Base-by-base conservation (phyloP, 768 basidiomycete species). In the Jaapia argillacea region DNA sequence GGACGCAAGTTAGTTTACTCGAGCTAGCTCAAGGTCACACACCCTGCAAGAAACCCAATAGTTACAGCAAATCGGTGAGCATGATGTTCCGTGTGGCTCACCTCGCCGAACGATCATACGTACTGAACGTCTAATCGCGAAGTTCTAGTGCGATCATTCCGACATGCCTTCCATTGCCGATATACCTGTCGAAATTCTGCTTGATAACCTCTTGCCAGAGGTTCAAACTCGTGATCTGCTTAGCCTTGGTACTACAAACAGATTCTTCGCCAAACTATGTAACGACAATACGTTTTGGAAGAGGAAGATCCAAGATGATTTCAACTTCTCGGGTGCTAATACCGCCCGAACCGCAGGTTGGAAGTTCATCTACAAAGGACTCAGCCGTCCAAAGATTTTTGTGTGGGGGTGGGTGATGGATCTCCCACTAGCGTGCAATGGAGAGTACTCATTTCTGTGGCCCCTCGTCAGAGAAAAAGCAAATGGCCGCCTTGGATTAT, bases 271-370 rank as follows among this genome's bases (percentile, higher is more conserved):
- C 37, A 48, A 59, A 10, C 52, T 84, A 21, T 75, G 73, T 54
- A 65, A 71, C 10, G 87, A 91, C 54, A 83, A 88, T 45, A 79
- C 77, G 0, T 70, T 90, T 46, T 93, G 90, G 90, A 80, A 78
- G 56, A 68, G 74, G 23, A 82, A 75, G 47, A 62, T 87, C 6
- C 56, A 69, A 24, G 58, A 61, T 24, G 90, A 92, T 56, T 91
- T 79, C 66, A 87, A 89, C 60, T 92, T 88, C 52, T 71, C 81
- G 5, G 75, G 74, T 3, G 67, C 71, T 31, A 73, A 71, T 33
- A 89, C 83, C 1, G 89, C 89, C 12, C 68, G 90, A 16, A 76
- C 72, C 10, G 77, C 62, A 36, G 88, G 88, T 12, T 93, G 83
- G 79, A 84, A 81, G 60, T 72, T 77, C 51, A 76, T 93, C 28